phyloP scores from a whole-genome alignment of 2,329 filamentous ascomycete species.

The Ophiosphaerella herpotricha region DNA sequence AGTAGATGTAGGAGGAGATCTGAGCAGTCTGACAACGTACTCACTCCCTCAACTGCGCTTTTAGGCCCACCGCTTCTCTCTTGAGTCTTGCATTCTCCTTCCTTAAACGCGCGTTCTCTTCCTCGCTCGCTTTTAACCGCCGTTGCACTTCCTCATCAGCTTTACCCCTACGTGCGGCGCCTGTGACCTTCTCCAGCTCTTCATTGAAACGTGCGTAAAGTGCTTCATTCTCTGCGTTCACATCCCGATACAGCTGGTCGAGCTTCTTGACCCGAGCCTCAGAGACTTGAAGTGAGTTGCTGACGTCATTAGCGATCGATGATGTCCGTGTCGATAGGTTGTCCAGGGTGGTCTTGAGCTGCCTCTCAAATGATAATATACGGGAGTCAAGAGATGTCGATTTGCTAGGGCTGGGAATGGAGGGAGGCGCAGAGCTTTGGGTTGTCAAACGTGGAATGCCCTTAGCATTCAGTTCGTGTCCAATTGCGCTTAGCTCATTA shows the following conservation, averaged over 20 bases:
- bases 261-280: slow-evolving; percentile 81
- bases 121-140: slow-evolving; percentile 72
- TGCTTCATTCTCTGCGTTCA: slow-evolving; percentile 87
- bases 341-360: slow-evolving; percentile 57
- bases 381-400: slow-evolving; percentile 56
- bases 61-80: slow-evolving; percentile 75
- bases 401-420: slow-evolving; percentile 20
- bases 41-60: slow-evolving; percentile 55
- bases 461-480: slow-evolving; percentile 71
- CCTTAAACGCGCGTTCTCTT: slow-evolving; percentile 76
- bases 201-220: slow-evolving; percentile 90
- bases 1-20: too few relatives aligned
- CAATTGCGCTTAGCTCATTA: slow-evolving; percentile 78
- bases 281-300: slow-evolving; percentile 70
- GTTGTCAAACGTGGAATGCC: slow-evolving; percentile 38
- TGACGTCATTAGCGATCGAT: slow-evolving; percentile 71
- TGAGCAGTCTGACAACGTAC: too few relatives aligned
- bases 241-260: slow-evolving; percentile 86
- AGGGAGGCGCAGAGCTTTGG: slow-evolving; percentile 33
- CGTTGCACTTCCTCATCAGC: slow-evolving; percentile 78
- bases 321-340: slow-evolving; percentile 37
- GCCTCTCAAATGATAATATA: slow-evolving; percentile 69
- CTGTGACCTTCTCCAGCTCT: slow-evolving; percentile 84
- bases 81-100: slow-evolving; percentile 85
- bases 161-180: slow-evolving; percentile 69